Conservation (phyloP, 495 filamentous ascomycete species). For the Daldinia concentrica region DNA sequence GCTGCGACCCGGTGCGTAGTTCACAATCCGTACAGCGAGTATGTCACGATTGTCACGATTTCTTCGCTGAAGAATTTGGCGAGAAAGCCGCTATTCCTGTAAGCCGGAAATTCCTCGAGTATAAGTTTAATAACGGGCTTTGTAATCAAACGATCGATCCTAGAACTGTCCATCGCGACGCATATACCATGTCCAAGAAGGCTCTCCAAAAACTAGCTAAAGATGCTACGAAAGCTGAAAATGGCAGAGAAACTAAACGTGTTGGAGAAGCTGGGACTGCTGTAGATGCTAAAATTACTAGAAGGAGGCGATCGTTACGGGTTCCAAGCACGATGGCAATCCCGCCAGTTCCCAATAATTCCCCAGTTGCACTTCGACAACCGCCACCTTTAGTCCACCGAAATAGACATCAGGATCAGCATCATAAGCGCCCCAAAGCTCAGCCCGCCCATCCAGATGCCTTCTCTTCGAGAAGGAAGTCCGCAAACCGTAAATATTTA, state of each 20-base stretch:
- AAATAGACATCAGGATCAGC: conserved; percentile 1
- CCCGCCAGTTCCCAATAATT: not conserved
- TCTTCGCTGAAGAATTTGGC: conserved; percentile 31
- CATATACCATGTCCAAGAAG: conserved; percentile 10
- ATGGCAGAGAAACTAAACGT: not conserved
- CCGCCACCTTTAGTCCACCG: conserved; percentile 20
- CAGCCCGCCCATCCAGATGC: not conserved
- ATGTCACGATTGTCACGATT: conserved; percentile 28
- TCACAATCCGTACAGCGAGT: not conserved
- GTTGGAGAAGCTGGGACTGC: not conserved
- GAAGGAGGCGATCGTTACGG: not conserved
- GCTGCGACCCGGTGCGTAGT: not conserved
- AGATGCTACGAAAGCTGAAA: not conserved
- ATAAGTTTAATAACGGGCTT: conserved; percentile 27
- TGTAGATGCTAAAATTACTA: not conserved
- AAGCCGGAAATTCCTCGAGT: conserved; percentile 35
- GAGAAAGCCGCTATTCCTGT: conserved; percentile 13
- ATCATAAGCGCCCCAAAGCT: not conserved
- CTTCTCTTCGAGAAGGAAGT: not conserved
- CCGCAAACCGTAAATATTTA: not conserved
- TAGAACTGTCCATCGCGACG: conserved; percentile 14
- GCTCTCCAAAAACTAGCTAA: not conserved
- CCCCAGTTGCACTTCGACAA: not conserved
- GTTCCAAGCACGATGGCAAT: not conserved
- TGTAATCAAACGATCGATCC: conserved; percentile 26